Evolutionary conservation across 2,329 filamentous ascomycete species (phyloP).

Genomic region (Phialophora expanda): DNA sequence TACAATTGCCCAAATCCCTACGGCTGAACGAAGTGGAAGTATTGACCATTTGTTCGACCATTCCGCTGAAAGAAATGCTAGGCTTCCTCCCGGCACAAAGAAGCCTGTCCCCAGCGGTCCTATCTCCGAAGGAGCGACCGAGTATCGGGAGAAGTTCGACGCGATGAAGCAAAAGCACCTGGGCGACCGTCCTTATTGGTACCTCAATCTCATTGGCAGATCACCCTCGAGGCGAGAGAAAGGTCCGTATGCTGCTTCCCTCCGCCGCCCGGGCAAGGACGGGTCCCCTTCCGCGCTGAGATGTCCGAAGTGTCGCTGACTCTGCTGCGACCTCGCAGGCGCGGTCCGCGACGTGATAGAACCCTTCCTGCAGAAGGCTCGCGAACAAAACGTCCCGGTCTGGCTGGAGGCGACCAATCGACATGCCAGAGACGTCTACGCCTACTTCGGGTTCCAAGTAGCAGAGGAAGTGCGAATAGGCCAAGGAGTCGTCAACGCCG

Average conservation of each 20-base stretch:
- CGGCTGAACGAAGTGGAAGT: not conserved
- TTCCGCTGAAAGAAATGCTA: not conserved
- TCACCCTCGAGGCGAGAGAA: constrained; percentile 24
- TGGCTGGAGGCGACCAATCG: constrained; percentile 36
- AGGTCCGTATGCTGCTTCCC: constrained; percentile 13
- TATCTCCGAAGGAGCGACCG: constrained; percentile 16
- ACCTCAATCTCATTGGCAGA: constrained; percentile 32
- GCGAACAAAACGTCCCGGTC: constrained; percentile 30
- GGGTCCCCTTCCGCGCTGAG: not conserved
- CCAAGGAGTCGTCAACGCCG: constrained; percentile 27
- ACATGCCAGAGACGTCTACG: constrained; percentile 36
- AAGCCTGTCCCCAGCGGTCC: constrained; percentile 16
- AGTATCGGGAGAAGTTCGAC: constrained; percentile 27
- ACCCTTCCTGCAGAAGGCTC: constrained; percentile 31
- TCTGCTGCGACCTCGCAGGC: constrained; percentile 10
- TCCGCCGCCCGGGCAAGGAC: not conserved
- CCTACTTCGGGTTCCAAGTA: constrained; percentile 32
- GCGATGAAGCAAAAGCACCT: constrained; percentile 25
- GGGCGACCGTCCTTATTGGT: constrained; percentile 27
- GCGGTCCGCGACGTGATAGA: constrained; percentile 33
- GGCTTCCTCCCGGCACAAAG: constrained; percentile 28
- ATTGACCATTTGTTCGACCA: not conserved
- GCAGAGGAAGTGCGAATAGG: constrained; percentile 32
- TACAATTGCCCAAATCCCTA: not conserved
- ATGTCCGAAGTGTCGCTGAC: not conserved